Base-by-base conservation (phyloP, 192 early-diverging fungal species). In the Entomortierella beljakovae region DNA sequence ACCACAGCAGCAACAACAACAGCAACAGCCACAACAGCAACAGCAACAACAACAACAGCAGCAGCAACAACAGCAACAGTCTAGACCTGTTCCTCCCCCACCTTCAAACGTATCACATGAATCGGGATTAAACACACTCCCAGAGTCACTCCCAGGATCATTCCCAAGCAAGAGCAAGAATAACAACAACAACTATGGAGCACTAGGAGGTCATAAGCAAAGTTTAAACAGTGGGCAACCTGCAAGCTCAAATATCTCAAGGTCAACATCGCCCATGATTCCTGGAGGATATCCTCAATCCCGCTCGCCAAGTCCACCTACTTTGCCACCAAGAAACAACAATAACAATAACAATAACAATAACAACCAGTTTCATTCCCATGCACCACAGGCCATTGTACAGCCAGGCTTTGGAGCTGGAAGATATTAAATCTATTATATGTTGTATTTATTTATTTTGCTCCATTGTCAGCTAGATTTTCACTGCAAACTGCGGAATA, bases 141-240 rank as follows among this genome's bases (percentile, higher is more conserved):
- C 64, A 32, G 66, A 57, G 0, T 25, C 57, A 3, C 60, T 68
- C 33, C 71, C 71, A 0, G 46, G 35, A 10, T 29, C 71, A 0
- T n/a, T 23, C 23, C 20, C 2, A 15, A 34, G 18, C 6, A 6
- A 26, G 4, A 31, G 8, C 54, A 20, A 29, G 13, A 57, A 10
- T 32, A 23, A 32, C 35, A 26, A 18, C 54, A 33, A 31, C 22
- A 10, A 6, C 9, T 34, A 2, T 31, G 34, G 7, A 16, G 2
- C 51, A 8, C 15, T 53, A 15, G 54, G 8, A 9, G 54, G 42
- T 15, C 38, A 60, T 8, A 38, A 46, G 26, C 35, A 60, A 35
- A 46, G 58, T 18, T 23, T n/a, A 8, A 46, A 25, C 57, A 3
- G 16, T 16, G 58, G 35, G 1, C 26, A 60, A 4, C 28, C 38